These are phyloP conservation scores for Claviceps digitariae DNA, from an alignment of 2,329 filamentous ascomycete genomes.

Conservation along the genomic window DNA sequence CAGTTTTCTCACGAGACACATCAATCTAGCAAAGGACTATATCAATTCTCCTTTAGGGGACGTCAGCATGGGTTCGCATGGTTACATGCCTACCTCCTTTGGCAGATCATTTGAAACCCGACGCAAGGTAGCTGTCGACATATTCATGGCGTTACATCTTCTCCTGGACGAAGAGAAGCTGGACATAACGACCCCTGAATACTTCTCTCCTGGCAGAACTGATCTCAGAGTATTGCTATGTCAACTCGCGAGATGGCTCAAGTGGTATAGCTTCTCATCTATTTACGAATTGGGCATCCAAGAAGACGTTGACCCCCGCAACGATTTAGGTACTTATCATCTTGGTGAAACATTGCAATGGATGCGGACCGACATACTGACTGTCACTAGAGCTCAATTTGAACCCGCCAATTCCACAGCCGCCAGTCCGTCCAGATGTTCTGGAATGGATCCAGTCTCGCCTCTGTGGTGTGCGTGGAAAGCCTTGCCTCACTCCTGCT, in stretches of 20 bases:
- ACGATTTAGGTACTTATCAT: constrained; percentile 25
- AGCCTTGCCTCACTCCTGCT: constrained; percentile 28
- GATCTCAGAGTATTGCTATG: constrained; percentile 60
- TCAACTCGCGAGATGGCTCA: constrained; percentile 72
- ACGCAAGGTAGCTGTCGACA: constrained; percentile 48
- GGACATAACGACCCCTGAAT: constrained; percentile 40
- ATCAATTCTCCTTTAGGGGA: constrained; percentile 45
- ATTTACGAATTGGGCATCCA: constrained; percentile 41
- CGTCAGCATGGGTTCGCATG: constrained; percentile 35
- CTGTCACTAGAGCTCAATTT: constrained; percentile 16
- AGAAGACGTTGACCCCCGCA: constrained; percentile 25
- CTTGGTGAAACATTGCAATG: neutral
- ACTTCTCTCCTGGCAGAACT: constrained; percentile 27
- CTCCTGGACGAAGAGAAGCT: constrained; percentile 85
- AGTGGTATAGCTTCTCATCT: constrained; percentile 43
- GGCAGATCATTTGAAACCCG: constrained; percentile 40
- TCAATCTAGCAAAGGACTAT: constrained; percentile 51
- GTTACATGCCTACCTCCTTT: constrained; percentile 52
- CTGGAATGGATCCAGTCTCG: constrained; percentile 39
- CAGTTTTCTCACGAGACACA: constrained; percentile 36
- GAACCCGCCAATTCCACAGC: constrained; percentile 21
- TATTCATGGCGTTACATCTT: constrained; percentile 68
- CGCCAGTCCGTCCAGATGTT: constrained; percentile 26
- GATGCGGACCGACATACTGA: constrained; percentile 4
- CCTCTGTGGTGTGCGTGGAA: constrained; percentile 24